Conservation (phyloP, 2,329 filamentous ascomycete species). For the Tolypocladium inflatum region DNA sequence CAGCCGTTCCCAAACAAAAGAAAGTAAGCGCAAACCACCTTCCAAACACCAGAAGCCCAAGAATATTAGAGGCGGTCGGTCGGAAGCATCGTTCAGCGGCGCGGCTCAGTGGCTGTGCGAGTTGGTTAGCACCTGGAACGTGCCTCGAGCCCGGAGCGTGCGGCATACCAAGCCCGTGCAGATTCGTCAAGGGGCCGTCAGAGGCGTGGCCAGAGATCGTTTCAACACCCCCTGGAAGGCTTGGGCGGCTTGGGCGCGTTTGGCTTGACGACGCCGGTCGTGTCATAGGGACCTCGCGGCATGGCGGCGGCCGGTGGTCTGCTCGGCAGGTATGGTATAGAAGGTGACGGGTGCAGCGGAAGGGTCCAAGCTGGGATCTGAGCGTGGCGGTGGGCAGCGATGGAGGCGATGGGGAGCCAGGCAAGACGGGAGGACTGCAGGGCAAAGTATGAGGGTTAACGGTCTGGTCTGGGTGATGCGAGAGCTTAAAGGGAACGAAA, state of each 20-base stretch:
- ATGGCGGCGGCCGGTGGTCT: constrained; percentile 8
- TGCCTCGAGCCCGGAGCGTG: neutral
- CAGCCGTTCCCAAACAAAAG: neutral
- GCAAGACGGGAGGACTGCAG: neutral
- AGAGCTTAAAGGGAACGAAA: neutral
- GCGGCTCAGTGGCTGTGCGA: neutral
- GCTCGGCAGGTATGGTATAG: constrained; percentile 2
- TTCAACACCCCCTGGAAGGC: constrained; percentile 3
- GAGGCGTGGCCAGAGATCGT: neutral
- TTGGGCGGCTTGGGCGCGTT: constrained; percentile 25
- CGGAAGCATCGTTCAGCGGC: neutral
- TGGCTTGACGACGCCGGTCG: constrained; percentile 26
- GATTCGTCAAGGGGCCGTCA: neutral
- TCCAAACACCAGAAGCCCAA: neutral
- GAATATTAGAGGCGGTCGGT: neutral
- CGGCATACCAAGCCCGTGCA: neutral
- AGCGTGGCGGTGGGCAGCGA: neutral
- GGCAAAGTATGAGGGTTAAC: neutral
- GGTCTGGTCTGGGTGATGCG: neutral
- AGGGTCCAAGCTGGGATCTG: neutral
- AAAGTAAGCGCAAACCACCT: neutral
- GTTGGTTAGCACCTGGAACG: neutral
- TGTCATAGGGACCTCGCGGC: constrained; percentile 27
- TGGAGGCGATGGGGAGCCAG: neutral
- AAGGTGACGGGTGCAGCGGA: neutral